Base-by-base conservation (phyloP, 2,329 filamentous ascomycete genomes). In the Fusarium devonianum region DNA sequence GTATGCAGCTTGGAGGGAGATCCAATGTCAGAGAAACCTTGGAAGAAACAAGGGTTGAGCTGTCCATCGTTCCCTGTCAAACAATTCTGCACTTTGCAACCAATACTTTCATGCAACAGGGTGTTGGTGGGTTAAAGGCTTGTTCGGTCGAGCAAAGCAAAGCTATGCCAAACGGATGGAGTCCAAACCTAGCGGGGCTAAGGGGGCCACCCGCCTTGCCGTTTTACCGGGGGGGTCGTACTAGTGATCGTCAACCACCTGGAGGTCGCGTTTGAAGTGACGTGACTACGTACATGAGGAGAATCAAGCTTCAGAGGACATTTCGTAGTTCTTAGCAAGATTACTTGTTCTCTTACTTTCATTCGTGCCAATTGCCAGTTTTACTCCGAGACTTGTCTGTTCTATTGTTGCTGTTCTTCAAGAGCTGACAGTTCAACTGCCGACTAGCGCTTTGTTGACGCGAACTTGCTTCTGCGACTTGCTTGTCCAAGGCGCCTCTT, bases 1-100 rank as follows among this genome's bases (percentile, higher is more conserved):
- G 85, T n/a, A 92, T 78, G 66, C 89, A 92, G 64, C 88, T 90
- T 2, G 89, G 89, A 4, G 89, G 89, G 0, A 89, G 75, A 41
- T 89, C 82, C 14, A 91, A 73, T 4, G 69, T 76, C 21, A 82
- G 64, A 4, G 81, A 82, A 38, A 72, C 68, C 22, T 78, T 68
- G 6, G 82, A 80, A 7, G 64, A 56, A 21, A 79, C 66, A 7
- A 63, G 18, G 12, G 51, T 48, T 18, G 56, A 10, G 6, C 46
- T 18, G 14, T 54, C 53, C 69, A 71, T 70, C 28, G 17, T n/a
- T n/a, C n/a, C n/a, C n/a, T n/a, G n/a, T n/a, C n/a, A n/a, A n/a
- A n/a, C n/a, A n/a, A n/a, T n/a, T n/a, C n/a, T n/a, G n/a, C n/a
- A n/a, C n/a, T n/a, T n/a, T n/a, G n/a, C n/a, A n/a, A n/a, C n/a